These are phyloP conservation scores for Diutina neorugosa DNA, from an alignment of 1,139 yeast genomes.

Conservation along the genomic window DNA sequence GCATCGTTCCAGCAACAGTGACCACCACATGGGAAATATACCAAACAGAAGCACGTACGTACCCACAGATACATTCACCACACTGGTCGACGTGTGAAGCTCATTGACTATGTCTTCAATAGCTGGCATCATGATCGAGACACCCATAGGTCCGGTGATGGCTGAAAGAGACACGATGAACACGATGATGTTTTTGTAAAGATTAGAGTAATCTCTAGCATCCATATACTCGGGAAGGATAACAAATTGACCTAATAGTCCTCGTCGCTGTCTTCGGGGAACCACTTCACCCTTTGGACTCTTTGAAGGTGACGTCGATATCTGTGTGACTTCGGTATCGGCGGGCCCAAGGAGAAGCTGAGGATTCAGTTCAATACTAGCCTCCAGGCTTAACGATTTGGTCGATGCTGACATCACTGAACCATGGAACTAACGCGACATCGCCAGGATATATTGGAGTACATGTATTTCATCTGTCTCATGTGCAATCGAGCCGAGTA, in stretches of 20 bases:
- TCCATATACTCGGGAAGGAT: constrained; percentile 63
- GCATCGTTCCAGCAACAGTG: constrained; percentile 58
- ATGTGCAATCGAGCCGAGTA: neutral
- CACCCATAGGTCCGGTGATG: constrained; percentile 81
- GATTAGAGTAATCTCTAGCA: constrained; percentile 48
- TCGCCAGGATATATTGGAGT: neutral
- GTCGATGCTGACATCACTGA: neutral
- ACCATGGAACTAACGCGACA: neutral
- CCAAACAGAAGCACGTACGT: constrained; percentile 65
- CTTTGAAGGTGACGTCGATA: neutral
- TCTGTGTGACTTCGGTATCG: neutral
- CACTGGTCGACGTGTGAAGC: constrained; percentile 42
- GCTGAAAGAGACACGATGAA: constrained; percentile 62
- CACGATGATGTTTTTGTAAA: constrained; percentile 42
- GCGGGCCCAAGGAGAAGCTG: neutral
- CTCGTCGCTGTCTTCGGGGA: constrained; percentile 22
- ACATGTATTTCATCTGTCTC: neutral
- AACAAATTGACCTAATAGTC: constrained; percentile 38
- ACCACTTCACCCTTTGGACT: neutral
- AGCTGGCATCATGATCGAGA: constrained; percentile 75
- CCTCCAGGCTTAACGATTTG: neutral
- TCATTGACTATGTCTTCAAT: constrained; percentile 45
- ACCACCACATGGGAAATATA: constrained; percentile 84
- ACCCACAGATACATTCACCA: constrained; percentile 73
- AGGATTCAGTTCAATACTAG: neutral